phyloP scores from a whole-genome alignment of 179 eudicot genomes.

The Spinacia oleracea region DNA sequence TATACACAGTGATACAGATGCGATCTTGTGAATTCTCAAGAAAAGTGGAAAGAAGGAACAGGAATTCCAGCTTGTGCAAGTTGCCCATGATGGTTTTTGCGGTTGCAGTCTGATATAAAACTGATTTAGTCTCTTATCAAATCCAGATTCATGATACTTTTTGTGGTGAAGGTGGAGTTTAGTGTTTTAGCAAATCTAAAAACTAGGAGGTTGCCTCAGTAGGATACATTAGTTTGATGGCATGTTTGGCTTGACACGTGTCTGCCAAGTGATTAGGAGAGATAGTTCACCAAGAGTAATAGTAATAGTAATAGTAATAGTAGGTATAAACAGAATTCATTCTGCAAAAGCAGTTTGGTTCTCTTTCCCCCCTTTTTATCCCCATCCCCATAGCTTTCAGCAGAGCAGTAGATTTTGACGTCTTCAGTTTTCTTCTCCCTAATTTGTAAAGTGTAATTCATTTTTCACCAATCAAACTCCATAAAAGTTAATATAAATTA shows the following conservation, averaged over 20 bases:
- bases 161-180: background rate
- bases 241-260: background rate
- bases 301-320: too few relatives aligned
- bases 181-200: background rate
- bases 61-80: background rate
- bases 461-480: slow-evolving; percentile 24
- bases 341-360: slow-evolving; percentile 30
- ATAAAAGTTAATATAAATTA: background rate
- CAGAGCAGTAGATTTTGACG: slow-evolving; percentile 1
- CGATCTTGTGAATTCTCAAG: background rate
- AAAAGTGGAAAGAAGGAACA: slow-evolving; percentile 3
- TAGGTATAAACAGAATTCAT: slow-evolving; percentile 25
- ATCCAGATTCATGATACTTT: background rate
- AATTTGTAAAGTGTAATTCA: slow-evolving; percentile 35
- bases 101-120: slow-evolving; percentile 2
- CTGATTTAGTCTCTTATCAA: slow-evolving; percentile 8
- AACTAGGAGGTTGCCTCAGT: background rate
- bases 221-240: slow-evolving; percentile 16
- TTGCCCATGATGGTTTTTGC: slow-evolving; percentile 6
- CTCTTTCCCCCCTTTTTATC: background rate
- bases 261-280: slow-evolving; percentile 6
- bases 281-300: slow-evolving; percentile 1
- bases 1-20: background rate
- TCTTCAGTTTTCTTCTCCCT: background rate
- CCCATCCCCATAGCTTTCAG: background rate